phyloP scores from a whole-genome alignment of 306 rosid species.

The Pueraria montana region DNA sequence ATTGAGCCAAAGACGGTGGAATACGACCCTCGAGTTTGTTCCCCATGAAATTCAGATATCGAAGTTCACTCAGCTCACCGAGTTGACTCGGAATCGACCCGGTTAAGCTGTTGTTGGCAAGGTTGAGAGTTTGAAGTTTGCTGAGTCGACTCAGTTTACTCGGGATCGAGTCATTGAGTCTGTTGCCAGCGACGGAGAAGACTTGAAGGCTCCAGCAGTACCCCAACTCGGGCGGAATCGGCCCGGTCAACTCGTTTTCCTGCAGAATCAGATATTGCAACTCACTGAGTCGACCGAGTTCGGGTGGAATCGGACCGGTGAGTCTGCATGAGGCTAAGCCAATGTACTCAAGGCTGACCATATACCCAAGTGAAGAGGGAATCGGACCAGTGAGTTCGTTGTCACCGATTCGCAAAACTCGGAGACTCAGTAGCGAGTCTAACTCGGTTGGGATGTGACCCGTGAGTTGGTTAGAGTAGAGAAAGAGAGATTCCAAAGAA shows the following conservation, averaged over 20 bases:
- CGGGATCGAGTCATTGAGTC: slow-evolving; percentile 74
- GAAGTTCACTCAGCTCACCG: slow-evolving; percentile 64
- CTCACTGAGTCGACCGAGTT: slow-evolving; percentile 71
- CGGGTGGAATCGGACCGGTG: slow-evolving; percentile 68
- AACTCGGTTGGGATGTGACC: slow-evolving; percentile 74
- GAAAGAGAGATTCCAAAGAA: slow-evolving; percentile 71
- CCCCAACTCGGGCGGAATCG: slow-evolving; percentile 77
- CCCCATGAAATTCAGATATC: slow-evolving; percentile 67
- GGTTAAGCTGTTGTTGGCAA: slow-evolving; percentile 69
- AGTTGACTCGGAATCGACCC: slow-evolving; percentile 85
- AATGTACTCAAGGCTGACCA: slow-evolving; percentile 58
- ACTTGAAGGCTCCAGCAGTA: slow-evolving; percentile 70
- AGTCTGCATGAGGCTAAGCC: slow-evolving; percentile 78
- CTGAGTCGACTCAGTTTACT: slow-evolving; percentile 63
- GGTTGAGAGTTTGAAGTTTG: slow-evolving; percentile 67
- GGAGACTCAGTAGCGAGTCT: slow-evolving; percentile 65
- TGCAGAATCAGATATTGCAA: slow-evolving; percentile 60
- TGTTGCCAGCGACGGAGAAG: slow-evolving; percentile 63
- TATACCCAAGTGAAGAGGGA: slow-evolving; percentile 74
- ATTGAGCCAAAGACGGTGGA: slow-evolving; percentile 65
- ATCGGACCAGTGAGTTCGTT: slow-evolving; percentile 71
- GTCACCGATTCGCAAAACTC: slow-evolving; percentile 75
- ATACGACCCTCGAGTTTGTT: slow-evolving; percentile 72
- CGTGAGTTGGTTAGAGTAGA: slow-evolving; percentile 72
- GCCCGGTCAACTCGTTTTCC: slow-evolving; percentile 68